These are phyloP conservation scores for Moniliophthora roreri DNA, from an alignment of 1,284 basidiomycete genomes.

Conservation along the genomic window DNA sequence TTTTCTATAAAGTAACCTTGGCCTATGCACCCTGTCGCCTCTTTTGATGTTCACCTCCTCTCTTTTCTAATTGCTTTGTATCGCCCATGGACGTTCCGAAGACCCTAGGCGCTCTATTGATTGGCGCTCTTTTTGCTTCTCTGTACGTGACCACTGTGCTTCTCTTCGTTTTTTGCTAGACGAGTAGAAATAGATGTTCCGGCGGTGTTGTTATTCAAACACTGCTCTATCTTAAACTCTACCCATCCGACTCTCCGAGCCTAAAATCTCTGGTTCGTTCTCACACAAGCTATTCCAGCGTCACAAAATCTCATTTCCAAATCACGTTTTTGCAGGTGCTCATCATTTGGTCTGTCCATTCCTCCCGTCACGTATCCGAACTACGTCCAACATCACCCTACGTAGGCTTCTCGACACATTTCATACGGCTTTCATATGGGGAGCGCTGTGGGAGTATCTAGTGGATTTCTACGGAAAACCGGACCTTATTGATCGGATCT, in stretches of 20 bases:
- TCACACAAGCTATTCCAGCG: background rate
- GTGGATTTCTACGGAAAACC: slow-evolving; percentile 26
- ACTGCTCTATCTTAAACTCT: slow-evolving; percentile 34
- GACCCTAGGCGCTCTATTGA: slow-evolving; percentile 43
- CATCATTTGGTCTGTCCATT: slow-evolving; percentile 5
- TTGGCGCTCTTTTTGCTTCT: slow-evolving; percentile 40
- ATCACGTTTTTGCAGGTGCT: slow-evolving; percentile 14
- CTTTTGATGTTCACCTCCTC: too few relatives aligned
- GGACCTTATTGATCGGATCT: slow-evolving; percentile 28
- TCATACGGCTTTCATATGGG: slow-evolving; percentile 28
- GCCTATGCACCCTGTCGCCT: too few relatives aligned
- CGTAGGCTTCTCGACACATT: slow-evolving; percentile 33
- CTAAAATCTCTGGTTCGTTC: slow-evolving; percentile 28
- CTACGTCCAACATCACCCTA: background rate
- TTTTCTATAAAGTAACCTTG: too few relatives aligned
- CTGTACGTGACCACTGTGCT: slow-evolving; percentile 27
- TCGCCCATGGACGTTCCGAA: slow-evolving; percentile 20
- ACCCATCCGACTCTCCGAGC: slow-evolving; percentile 25
- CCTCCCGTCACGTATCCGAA: slow-evolving; percentile 5
- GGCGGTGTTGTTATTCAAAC: slow-evolving; percentile 34
- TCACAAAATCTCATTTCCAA: background rate
- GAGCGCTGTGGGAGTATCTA: slow-evolving; percentile 34
- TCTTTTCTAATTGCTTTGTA: too few relatives aligned
- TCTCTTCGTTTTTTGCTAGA: background rate
- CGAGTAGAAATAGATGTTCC: slow-evolving; percentile 25